A percentile compares a stretch with the other conserved stretches of the same genome.
These are phyloP conservation scores for Pyrenophora seminiperda DNA, from an alignment of 2,329 filamentous ascomycete species.

Conservation along the genomic window DNA sequence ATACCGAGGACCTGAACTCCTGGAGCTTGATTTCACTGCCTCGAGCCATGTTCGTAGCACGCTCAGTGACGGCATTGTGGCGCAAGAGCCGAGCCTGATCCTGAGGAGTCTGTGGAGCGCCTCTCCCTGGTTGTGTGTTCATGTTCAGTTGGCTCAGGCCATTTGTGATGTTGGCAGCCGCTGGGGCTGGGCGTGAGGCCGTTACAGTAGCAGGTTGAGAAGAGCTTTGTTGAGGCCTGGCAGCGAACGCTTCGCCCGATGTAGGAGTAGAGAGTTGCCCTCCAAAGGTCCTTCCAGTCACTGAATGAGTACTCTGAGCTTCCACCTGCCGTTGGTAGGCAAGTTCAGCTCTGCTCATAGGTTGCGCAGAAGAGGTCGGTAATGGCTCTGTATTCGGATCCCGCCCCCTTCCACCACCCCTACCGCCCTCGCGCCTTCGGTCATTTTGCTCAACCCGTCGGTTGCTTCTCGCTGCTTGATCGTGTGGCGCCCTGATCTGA, in stretches of 20 bases:
- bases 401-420: slow-evolving; percentile 69
- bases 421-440: slow-evolving; percentile 51
- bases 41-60: slow-evolving; percentile 78
- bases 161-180: slow-evolving; percentile 24
- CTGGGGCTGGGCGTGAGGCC: slow-evolving; percentile 40
- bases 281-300: slow-evolving; percentile 80
- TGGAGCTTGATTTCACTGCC: slow-evolving; percentile 76
- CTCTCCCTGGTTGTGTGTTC: slow-evolving; percentile 40
- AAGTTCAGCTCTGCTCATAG: slow-evolving; percentile 81
- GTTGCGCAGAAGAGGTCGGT: slow-evolving; percentile 76
- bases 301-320: slow-evolving; percentile 83
- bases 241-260: slow-evolving; percentile 51
- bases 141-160: slow-evolving; percentile 27
- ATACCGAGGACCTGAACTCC: slow-evolving; percentile 80
- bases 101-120: slow-evolving; percentile 62
- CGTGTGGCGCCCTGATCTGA: slow-evolving; percentile 75
- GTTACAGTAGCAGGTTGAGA: slow-evolving; percentile 48
- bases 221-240: slow-evolving; percentile 52
- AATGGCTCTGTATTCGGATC: slow-evolving; percentile 86
- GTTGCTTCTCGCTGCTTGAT: slow-evolving; percentile 53
- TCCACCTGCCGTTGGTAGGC: slow-evolving; percentile 92
- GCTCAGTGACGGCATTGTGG: slow-evolving; percentile 83
- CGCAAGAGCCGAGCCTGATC: slow-evolving; percentile 81
- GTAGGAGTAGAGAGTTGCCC: slow-evolving; percentile 71
- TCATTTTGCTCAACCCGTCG: slow-evolving; percentile 44